phyloP scores from a whole-genome alignment of 805 yeast species.

The Peterozyma xylosa region DNA sequence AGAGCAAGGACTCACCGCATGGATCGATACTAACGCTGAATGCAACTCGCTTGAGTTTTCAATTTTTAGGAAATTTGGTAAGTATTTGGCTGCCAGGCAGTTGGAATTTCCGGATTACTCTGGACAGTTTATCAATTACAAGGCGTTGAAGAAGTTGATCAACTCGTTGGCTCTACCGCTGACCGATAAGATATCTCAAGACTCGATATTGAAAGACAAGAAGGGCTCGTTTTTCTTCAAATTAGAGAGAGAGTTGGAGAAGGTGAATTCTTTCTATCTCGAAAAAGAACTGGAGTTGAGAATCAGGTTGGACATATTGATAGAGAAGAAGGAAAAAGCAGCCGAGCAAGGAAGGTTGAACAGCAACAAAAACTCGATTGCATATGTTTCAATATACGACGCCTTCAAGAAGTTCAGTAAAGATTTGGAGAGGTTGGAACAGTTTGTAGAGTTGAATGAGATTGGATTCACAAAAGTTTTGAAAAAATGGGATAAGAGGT shows the following conservation, averaged over 20 bases:
- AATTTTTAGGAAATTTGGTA: constrained; percentile 75
- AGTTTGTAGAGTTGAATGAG: constrained; percentile 89
- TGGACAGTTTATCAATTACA: constrained; percentile 89
- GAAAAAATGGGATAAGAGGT: constrained; percentile 97
- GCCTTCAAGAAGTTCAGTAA: constrained; percentile 85
- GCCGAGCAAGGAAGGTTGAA: constrained; percentile 32
- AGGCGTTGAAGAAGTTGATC: constrained; percentile 85
- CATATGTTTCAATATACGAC: constrained; percentile 77
- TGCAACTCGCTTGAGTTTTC: neutral
- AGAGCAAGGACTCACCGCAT: no score
- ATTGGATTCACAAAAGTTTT: constrained; percentile 93
- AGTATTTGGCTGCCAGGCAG: constrained; percentile 88
- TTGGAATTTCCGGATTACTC: constrained; percentile 93
- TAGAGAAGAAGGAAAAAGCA: constrained; percentile 60
- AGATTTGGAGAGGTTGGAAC: constrained; percentile 83
- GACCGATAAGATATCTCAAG: constrained; percentile 27
- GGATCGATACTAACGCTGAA: neutral
- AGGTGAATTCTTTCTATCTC: constrained; percentile 85
- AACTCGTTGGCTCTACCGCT: constrained; percentile 61
- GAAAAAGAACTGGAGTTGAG: constrained; percentile 87
- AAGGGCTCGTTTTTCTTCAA: constrained; percentile 86
- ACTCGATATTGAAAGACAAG: constrained; percentile 69
- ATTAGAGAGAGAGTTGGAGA: constrained; percentile 90
- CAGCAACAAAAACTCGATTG: constrained; percentile 56
- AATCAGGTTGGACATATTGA: constrained; percentile 66